phyloP scores from a whole-genome alignment of 352 stramenopile species.

The Pythium sukuiense region DNA sequence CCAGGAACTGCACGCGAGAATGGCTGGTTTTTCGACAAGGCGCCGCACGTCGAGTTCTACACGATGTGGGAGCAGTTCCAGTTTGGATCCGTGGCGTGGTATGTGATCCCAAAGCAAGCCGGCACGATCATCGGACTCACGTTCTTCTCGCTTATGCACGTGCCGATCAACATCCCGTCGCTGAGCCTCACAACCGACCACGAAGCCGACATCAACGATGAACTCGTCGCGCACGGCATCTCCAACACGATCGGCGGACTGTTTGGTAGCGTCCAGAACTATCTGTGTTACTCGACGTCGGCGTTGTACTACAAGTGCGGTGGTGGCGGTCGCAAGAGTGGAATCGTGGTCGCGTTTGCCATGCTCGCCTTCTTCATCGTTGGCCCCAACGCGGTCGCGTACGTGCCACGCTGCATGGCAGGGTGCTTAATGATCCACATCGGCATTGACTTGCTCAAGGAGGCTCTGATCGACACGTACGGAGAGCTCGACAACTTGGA shows the following conservation, averaged over 20 bases:
- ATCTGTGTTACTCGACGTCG: slow-evolving; percentile 88
- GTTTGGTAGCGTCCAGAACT: slow-evolving; percentile 89
- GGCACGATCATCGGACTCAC: slow-evolving; percentile 85
- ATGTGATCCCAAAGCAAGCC: slow-evolving; percentile 70
- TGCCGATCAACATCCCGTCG: slow-evolving; percentile 95
- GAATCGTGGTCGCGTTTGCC: slow-evolving; percentile 58
- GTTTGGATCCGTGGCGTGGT: slow-evolving; percentile 63
- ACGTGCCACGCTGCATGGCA: slow-evolving; percentile 92
- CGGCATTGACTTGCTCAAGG: slow-evolving; percentile 87
- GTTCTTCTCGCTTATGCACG: slow-evolving; percentile 94
- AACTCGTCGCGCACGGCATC: slow-evolving; percentile 92
- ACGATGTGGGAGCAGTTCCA: slow-evolving; percentile 76
- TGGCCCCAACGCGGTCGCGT: slow-evolving; percentile 80
- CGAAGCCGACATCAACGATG: slow-evolving; percentile 92
- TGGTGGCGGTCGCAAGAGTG: slow-evolving; percentile 64
- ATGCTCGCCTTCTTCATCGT: slow-evolving; percentile 90
- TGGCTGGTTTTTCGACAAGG: slow-evolving; percentile 77
- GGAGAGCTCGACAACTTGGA: slow-evolving; percentile 89
- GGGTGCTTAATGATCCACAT: slow-evolving; percentile 92
- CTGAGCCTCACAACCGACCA: slow-evolving; percentile 79
- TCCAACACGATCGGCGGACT: slow-evolving; percentile 89
- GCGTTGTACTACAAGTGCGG: slow-evolving; percentile 90
- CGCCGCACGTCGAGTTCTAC: slow-evolving; percentile 71
- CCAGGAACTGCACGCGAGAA: slow-evolving; percentile 55
- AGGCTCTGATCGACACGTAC: slow-evolving; percentile 89